Conservation (phyloP, 2,329 filamentous ascomycete genomes). For the Fusarium sororula region DNA sequence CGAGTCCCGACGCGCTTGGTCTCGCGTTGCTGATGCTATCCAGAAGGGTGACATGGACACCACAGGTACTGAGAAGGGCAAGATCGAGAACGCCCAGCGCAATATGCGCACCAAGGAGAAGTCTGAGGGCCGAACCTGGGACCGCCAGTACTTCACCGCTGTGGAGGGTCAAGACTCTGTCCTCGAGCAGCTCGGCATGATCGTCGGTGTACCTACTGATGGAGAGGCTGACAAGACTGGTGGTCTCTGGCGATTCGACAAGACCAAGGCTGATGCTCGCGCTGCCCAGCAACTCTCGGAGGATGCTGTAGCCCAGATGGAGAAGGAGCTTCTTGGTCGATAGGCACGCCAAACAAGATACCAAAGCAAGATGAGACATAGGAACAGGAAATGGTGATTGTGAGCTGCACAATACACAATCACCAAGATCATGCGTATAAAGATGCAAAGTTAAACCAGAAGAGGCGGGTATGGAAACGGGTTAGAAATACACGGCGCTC, state of each 20-base stretch:
- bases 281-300: constrained; percentile 50
- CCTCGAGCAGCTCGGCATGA: constrained; percentile 55
- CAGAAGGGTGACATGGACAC: constrained; percentile 83
- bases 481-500: constrained; percentile 32
- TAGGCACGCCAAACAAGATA: constrained; percentile 34
- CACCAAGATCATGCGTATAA: not conserved
- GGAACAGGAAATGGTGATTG: not conserved
- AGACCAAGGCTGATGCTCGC: constrained; percentile 53
- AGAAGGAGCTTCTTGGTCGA: constrained; percentile 56
- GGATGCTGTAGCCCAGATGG: constrained; percentile 54
- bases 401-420: constrained; percentile 9
- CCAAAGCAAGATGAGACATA: not conserved
- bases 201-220: constrained; percentile 58
- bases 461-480: constrained; percentile 18
- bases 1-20: constrained; percentile 89
- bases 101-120: constrained; percentile 76
- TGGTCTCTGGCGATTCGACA: constrained; percentile 68
- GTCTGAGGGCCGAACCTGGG: constrained; percentile 79
- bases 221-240: constrained; percentile 70
- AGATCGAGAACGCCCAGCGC: constrained; percentile 91
- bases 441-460: not conserved
- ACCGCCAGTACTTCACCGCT: constrained; percentile 80
- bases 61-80: constrained; percentile 80
- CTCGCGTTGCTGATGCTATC: constrained; percentile 84
- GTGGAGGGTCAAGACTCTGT: constrained; percentile 57